phyloP scores from a whole-genome alignment of 2,329 filamentous ascomycete genomes.

The Fusarium multiceps region DNA sequence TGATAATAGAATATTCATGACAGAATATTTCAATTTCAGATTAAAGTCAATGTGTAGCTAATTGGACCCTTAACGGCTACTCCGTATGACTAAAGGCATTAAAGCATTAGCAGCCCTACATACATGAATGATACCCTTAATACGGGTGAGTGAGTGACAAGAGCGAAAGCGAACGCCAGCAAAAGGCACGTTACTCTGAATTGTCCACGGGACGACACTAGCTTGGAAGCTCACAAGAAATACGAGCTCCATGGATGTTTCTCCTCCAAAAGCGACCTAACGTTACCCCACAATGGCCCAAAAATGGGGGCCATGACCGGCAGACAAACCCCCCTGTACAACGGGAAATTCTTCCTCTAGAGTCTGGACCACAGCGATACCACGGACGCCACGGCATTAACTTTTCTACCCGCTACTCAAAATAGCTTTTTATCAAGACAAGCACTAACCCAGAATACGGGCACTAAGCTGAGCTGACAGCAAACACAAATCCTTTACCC shows the following conservation, averaged over 20 bases:
- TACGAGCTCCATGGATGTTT: slow-evolving; percentile 30
- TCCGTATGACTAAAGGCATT: slow-evolving; percentile 8
- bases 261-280: slow-evolving; percentile 21
- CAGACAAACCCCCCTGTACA: slow-evolving; percentile 12
- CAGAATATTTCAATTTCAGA: not conserved
- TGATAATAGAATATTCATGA: not conserved
- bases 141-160: not conserved
- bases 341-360: slow-evolving; percentile 21
- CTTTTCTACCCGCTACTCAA: slow-evolving; percentile 24
- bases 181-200: slow-evolving; percentile 34
- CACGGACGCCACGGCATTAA: slow-evolving; percentile 5
- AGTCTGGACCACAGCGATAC: slow-evolving; percentile 23
- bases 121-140: not conserved
- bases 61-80: slow-evolving; percentile 1
- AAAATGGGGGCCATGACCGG: slow-evolving; percentile 22
- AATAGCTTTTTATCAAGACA: slow-evolving; percentile 32
- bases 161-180: not conserved
- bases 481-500: not conserved
- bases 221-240: slow-evolving; percentile 26
- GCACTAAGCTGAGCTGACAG: slow-evolving; percentile 5
- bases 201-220: slow-evolving; percentile 18
- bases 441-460: slow-evolving; percentile 22
- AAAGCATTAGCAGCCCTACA: not conserved
- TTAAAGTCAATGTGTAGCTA: not conserved
- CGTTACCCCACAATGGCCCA: slow-evolving; percentile 36